These are phyloP conservation scores for Aspergillus transmontanensis DNA, from an alignment of 2,329 filamentous ascomycete species.

Conservation along the genomic window DNA sequence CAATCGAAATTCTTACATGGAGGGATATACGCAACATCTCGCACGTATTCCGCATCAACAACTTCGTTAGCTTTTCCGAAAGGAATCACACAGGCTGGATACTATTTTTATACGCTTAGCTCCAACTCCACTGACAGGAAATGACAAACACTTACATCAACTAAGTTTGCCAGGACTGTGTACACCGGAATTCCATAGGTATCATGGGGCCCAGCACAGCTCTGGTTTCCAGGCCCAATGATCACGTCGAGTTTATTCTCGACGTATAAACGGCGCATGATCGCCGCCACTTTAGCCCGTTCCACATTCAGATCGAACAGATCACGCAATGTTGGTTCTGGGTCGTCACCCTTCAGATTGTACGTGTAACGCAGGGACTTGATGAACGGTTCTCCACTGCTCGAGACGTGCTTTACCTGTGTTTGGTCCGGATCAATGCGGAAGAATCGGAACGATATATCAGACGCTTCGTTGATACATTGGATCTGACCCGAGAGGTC, in stretches of 20 bases:
- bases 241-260: conserved; percentile 26
- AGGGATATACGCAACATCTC: conserved; percentile 23
- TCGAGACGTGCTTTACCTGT: not conserved
- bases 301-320: conserved; percentile 23
- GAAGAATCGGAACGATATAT: conserved; percentile 23
- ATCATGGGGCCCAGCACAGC: conserved; percentile 26
- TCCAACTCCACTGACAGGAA: not conserved
- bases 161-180: conserved; percentile 24
- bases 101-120: conserved; percentile 13
- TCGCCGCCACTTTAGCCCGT: conserved; percentile 12
- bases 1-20: conserved; percentile 17
- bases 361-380: conserved; percentile 14
- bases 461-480: conserved; percentile 9
- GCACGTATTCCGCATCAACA: conserved; percentile 21
- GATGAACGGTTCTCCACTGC: not conserved
- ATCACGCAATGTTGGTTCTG: conserved; percentile 21
- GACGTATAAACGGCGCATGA: conserved; percentile 20
- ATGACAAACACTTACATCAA: conserved; percentile 23
- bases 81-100: conserved; percentile 26
- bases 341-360: conserved; percentile 6
- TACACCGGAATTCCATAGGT: conserved; percentile 24
- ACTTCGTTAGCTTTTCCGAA: conserved; percentile 20
- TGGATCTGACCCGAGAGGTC: conserved; percentile 16
- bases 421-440: conserved; percentile 9
- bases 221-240: conserved; percentile 26